Conservation (phyloP, 2,329 filamentous ascomycete genomes). For the Aspergillus latus region DNA sequence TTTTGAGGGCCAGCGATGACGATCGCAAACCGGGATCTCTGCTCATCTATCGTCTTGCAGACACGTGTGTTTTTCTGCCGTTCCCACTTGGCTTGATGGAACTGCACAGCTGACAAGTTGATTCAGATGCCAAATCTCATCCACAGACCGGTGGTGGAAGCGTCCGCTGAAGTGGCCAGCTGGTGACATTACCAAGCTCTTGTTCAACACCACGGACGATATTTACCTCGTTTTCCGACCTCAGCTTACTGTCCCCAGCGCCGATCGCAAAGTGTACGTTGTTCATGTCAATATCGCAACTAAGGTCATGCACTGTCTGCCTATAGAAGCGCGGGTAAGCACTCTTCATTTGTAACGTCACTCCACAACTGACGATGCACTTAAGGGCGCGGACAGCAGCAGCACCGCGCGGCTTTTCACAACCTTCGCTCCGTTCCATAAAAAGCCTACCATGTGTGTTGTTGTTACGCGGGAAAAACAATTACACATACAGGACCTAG, state of each 20-base stretch:
- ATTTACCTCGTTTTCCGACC: neutral
- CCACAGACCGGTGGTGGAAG: neutral
- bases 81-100: too few relatives aligned
- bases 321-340: neutral
- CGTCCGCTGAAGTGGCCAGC: neutral
- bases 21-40: neutral
- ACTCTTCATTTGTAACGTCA: neutral
- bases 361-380: neutral
- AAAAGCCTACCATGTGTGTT: neutral
- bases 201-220: neutral
- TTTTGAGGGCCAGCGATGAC: neutral
- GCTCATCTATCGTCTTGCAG: neutral
- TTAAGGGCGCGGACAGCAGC: constrained; percentile 3
- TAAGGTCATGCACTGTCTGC: neutral
- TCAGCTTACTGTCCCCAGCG: neutral
- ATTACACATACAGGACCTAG: neutral
- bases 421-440: neutral
- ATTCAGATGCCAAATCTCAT: neutral
- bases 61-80: too few relatives aligned
- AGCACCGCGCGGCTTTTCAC: constrained; percentile 3
- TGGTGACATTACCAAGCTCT: neutral
- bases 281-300: neutral
- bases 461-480: neutral
- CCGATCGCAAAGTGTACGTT: neutral
- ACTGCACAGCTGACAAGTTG: too few relatives aligned